Evolutionary conservation across 345 rosid genomes (phyloP), one percentile per base, ranked within the genome.

Genomic region (Linum usitatissimum): DNA sequence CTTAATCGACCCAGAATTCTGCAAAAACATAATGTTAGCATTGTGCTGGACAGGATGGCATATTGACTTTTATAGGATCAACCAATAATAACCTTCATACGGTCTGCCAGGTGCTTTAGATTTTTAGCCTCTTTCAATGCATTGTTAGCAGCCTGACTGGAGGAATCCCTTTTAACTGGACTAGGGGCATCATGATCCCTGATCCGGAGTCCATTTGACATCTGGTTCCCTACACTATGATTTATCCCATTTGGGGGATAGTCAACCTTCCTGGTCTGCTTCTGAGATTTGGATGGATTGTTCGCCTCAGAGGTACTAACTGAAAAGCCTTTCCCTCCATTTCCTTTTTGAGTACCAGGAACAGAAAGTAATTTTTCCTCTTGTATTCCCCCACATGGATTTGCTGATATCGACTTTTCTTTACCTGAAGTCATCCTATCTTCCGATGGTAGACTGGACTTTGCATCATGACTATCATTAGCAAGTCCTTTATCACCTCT

Each of bases 71-170:
- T 23, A 57, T 42, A 54, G 21, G 72, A 56, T 40, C 18, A 59
- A 3, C 45, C 18, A 67, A 60, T 57, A 42, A 23, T 68, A 67
- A 94, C 97, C 99, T 94, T 90, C 1, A 75, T 70, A 55, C 96
- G 99, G 80, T 94, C 99, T 73, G 96, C 99, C 69, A 76, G 40
- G 75, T 94, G 99, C 78, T 94, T 94, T 54, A 94, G 77, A 82
- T 76, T 89, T 83, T 69, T 90, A 34, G 96, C 99, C 76, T 94
- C 99, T 85, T 85, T 90, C 73, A 94, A 30, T 49, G 86, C 91
- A 76, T 75, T 83, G 19, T 63, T 82, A 60, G 93, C 96, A 58
- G 80, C 77, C 66, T 81, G 97, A 68, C 72, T 68, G 19, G 84
- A 76, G 61, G 81, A 73, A 39, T 90, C 99, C 79, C 78, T 90